Conservation (phyloP, 2,329 filamentous ascomycete species). For the Verticillium nonalfalfae region DNA sequence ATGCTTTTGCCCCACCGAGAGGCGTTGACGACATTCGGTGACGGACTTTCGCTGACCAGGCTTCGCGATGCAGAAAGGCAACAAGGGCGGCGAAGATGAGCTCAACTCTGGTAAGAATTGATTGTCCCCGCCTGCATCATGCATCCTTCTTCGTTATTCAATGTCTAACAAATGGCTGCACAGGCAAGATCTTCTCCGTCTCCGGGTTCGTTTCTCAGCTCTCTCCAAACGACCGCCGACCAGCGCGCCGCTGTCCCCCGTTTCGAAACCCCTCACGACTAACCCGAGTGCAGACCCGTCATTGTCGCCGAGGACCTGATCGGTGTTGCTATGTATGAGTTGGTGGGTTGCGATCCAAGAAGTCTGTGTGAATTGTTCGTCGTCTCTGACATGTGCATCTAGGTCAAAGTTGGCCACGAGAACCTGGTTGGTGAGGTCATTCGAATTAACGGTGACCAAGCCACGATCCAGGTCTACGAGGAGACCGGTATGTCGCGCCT, state of each 20-base stretch:
- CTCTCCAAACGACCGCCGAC: background rate
- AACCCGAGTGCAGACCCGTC: conserved; percentile 59
- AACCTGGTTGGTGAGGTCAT: conserved; percentile 95
- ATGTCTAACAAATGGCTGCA: background rate
- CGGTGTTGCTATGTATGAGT: conserved; percentile 99
- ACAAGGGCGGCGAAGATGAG: conserved; percentile 29
- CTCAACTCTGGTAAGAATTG: conserved; percentile 27
- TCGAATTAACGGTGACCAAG: conserved; percentile 91
- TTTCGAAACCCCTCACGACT: conserved; percentile 7
- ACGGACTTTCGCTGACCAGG: conserved; percentile 3
- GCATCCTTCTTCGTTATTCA: background rate
- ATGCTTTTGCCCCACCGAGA: conserved; percentile 1
- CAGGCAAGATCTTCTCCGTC: conserved; percentile 57
- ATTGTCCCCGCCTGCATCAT: background rate
- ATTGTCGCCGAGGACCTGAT: conserved; percentile 98
- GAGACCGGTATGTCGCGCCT: conserved; percentile 69
- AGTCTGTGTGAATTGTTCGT: background rate
- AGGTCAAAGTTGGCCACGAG: conserved; percentile 91
- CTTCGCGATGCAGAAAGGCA: conserved; percentile 20
- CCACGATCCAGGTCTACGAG: conserved; percentile 98
- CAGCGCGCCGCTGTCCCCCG: background rate
- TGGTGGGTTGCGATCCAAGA: conserved; percentile 51
- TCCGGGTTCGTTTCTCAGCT: conserved; percentile 45
- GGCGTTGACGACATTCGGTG: background rate
- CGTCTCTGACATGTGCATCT: conserved; percentile 1